These are phyloP conservation scores for Leucaena leucocephala DNA, from an alignment of 306 rosid genomes.

Conservation along the genomic window DNA sequence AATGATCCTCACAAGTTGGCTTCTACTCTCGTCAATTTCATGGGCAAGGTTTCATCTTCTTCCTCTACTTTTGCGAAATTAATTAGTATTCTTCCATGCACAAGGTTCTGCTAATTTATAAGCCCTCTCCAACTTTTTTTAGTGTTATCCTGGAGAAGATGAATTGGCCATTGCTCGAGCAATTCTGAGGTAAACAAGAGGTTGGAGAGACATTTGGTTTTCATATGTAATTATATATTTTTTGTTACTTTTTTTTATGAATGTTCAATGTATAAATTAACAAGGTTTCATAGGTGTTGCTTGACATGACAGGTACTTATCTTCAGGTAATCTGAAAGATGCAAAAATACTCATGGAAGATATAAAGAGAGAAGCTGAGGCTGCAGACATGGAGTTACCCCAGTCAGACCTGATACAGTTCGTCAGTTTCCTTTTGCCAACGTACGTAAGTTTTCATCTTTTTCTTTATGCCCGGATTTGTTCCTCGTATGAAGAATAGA, in stretches of 20 bases:
- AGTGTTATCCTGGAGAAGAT: conserved; percentile 98
- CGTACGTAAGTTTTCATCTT: conserved; percentile 55
- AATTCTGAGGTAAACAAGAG: conserved; percentile 64
- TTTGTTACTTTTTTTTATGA: too few relatives aligned
- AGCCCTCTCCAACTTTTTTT: conserved; percentile 39
- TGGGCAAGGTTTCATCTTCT: conserved; percentile 83
- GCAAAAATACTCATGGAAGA: conserved; percentile 79
- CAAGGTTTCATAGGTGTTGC: conserved; percentile 21
- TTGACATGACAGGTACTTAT: conserved; percentile 61
- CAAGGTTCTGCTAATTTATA: conserved; percentile 35
- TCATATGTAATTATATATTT: too few relatives aligned
- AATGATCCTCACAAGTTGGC: conserved; percentile 80
- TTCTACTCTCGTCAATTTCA: conserved; percentile 67
- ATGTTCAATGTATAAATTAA: conserved; percentile 6
- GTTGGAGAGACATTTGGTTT: too few relatives aligned
- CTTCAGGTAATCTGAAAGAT: conserved; percentile 83
- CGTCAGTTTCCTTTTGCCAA: conserved; percentile 70
- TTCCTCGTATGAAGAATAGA: conserved; percentile 6
- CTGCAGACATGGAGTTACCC: conserved; percentile 57
- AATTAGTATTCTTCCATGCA: background rate
- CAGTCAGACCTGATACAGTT: conserved; percentile 77
- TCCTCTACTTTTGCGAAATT: conserved; percentile 17
- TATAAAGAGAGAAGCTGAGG: conserved; percentile 61
- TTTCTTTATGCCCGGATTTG: background rate
- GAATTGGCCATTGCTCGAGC: conserved; percentile 92